These are phyloP conservation scores for Coemansia sp. DNA, from an alignment of 192 early-diverging fungal genomes.

Conservation along the genomic window DNA sequence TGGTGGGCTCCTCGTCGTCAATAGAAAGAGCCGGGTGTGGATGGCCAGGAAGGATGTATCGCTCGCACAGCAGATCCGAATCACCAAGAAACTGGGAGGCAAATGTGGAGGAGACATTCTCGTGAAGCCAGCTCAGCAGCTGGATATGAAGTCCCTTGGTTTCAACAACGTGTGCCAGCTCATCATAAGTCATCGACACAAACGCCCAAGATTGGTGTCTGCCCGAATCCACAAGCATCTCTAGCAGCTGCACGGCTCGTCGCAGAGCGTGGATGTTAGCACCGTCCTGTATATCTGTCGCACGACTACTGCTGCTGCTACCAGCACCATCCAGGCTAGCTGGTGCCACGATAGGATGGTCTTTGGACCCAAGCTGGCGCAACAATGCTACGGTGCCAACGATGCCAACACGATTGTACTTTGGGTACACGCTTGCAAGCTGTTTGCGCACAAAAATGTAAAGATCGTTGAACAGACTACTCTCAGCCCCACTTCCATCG, in stretches of 20 bases:
- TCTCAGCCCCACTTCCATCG: constrained; percentile 20
- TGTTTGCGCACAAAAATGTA: constrained; percentile 75
- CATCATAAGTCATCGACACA: constrained; percentile 69
- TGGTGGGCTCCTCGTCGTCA: constrained; percentile 32
- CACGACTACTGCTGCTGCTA: constrained; percentile 17
- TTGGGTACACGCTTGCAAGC: constrained; percentile 65
- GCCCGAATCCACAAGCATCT: constrained; percentile 56
- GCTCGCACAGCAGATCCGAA: constrained; percentile 21
- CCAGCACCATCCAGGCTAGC: neutral
- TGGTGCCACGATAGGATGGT: neutral
- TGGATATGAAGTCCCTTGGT: constrained; percentile 55
- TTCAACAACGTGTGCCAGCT: constrained; percentile 66
- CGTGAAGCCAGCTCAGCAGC: constrained; percentile 67
- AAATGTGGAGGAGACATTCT: constrained; percentile 64
- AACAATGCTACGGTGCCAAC: constrained; percentile 68
- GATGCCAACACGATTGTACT: constrained; percentile 72
- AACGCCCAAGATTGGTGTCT: constrained; percentile 61
- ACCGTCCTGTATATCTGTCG: constrained; percentile 30
- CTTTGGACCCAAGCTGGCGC: constrained; percentile 59
- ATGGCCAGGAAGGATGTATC: constrained; percentile 13
- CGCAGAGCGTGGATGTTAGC: constrained; percentile 50
- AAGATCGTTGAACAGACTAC: constrained; percentile 67
- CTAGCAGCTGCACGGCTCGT: constrained; percentile 59
- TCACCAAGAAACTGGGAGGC: constrained; percentile 61
- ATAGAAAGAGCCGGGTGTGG: constrained; percentile 27